A percentile compares a stretch with the other conserved stretches of the same genome.
These are phyloP conservation scores for Tubosaeta sp. DNA, from an alignment of 768 basidiomycete genomes.

Conservation along the genomic window DNA sequence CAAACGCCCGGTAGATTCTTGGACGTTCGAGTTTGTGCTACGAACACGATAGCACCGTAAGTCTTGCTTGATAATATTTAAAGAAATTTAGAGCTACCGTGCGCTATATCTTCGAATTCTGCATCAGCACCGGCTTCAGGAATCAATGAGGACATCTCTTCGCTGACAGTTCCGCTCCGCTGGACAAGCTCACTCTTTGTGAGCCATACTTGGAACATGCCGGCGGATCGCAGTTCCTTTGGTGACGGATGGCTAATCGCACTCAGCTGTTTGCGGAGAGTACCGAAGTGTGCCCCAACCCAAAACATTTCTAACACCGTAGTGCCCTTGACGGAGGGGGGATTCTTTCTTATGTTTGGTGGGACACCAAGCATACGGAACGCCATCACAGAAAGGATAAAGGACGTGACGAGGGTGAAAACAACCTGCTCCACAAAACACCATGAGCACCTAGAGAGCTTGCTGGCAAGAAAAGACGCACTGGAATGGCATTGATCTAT, in stretches of 20 bases:
- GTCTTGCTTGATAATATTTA: no score
- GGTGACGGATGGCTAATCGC: not conserved
- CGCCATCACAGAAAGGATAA: not conserved
- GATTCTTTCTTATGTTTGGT: not conserved
- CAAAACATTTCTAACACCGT: not conserved
- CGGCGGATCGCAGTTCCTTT: not conserved
- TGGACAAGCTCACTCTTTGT: not conserved
- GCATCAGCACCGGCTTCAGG: not conserved
- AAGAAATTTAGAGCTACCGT: not conserved
- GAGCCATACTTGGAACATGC: not conserved
- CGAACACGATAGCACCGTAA: not conserved
- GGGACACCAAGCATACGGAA: not conserved
- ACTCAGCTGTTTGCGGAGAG: not conserved
- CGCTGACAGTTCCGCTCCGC: not conserved
- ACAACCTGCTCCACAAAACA: not conserved
- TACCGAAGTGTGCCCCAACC: no score
- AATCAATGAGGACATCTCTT: not conserved
- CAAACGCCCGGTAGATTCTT: not conserved
- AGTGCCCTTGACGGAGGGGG: not conserved
- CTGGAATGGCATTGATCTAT: not conserved
- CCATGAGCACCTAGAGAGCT: not conserved
- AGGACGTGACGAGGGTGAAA: not conserved
- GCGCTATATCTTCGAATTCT: not conserved
- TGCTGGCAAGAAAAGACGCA: not conserved
- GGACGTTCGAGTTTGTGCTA: not conserved